These are phyloP conservation scores for Davidsoniella australis DNA, from an alignment of 2,329 filamentous ascomycete species.

Conservation along the genomic window DNA sequence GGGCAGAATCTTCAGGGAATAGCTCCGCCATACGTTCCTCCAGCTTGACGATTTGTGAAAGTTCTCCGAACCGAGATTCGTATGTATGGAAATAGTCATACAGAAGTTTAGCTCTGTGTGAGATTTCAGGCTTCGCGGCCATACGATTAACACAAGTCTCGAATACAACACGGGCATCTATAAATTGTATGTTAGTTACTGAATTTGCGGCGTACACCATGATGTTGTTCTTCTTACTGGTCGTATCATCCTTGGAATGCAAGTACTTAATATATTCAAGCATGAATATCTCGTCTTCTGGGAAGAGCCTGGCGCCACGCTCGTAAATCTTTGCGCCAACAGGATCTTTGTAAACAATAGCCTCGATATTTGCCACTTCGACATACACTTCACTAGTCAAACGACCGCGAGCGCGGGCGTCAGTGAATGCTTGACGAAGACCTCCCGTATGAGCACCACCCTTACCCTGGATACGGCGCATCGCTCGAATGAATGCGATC, in stretches of 20 bases:
- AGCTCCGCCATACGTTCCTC: constrained; percentile 86
- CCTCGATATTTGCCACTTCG: constrained; percentile 81
- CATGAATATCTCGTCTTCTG: constrained; percentile 82
- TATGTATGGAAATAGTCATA: constrained; percentile 91
- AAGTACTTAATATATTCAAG: constrained; percentile 93
- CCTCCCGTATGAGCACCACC: constrained; percentile 50
- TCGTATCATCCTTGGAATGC: constrained; percentile 80
- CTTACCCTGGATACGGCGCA: constrained; percentile 85
- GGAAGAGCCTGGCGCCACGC: constrained; percentile 80
- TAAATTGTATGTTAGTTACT: constrained; percentile 14
- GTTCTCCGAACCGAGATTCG: constrained; percentile 84
- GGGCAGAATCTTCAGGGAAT: constrained; percentile 72
- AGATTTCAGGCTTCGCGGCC: constrained; percentile 55
- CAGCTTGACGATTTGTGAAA: constrained; percentile 76
- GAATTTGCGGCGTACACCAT: constrained; percentile 12
- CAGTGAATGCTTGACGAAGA: constrained; percentile 72
- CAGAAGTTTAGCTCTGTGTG: constrained; percentile 63
- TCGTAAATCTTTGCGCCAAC: constrained; percentile 93
- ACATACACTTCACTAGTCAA: constrained; percentile 92
- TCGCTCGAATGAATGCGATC: constrained; percentile 87
- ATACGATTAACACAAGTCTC: constrained; percentile 82
- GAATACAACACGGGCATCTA: constrained; percentile 88
- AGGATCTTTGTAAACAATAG: constrained; percentile 86
- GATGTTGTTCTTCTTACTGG: constrained; percentile 44
- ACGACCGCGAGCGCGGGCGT: constrained; percentile 72